Evolutionary conservation across 768 basidiomycete species (phyloP), one percentile per base, ranked within the genome.

Genomic region (Phlebiopsis flavidoalba): DNA sequence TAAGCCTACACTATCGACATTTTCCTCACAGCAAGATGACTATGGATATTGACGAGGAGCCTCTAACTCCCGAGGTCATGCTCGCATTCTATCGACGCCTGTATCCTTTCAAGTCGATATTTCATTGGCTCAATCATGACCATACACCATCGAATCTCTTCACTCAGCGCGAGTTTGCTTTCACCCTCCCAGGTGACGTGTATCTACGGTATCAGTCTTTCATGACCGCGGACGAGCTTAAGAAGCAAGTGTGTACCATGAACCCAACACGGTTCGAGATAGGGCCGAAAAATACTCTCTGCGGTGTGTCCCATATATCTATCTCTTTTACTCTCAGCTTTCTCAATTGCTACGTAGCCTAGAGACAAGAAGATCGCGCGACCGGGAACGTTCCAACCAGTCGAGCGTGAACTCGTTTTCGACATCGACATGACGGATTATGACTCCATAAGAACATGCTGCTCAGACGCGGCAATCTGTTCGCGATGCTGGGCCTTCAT

Each of bases 391-490:
- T 87, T 98, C 65, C 78, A 80, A 48, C 94, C 97, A 0, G 71
- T 83, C 36, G 83, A 85, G 64, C 88, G 97, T 60, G 97, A 98
- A 72, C 87, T 99, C 47, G 96, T 98, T 0, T 97, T 99, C 71
- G 97, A 99, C 84, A 98, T 99, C 71, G 97, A 99, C 75, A 98
- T 99, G 97, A 96, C 97, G 15, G 97, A 99, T 75, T 99, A 98
- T 75, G 96, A 99, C 71, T 79, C 87, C 49, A 84, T 98, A 68
- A 87, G 97, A 52, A 98, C 95, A 0, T 99, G 97, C 74, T 98
- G 97, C 76, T 86, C 87, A 12, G 91, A 84, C 52, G 92, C 94
- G 49, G 87, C 83, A 59, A 96, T 99, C 73, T 99, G 97, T 76
- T 83, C 80, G 63, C 83, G 87, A 45, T 99, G 97, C 74, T 99